These are phyloP conservation scores for Cardamine chenopodiifolia DNA, from an alignment of 345 rosid genomes.

Conservation along the genomic window DNA sequence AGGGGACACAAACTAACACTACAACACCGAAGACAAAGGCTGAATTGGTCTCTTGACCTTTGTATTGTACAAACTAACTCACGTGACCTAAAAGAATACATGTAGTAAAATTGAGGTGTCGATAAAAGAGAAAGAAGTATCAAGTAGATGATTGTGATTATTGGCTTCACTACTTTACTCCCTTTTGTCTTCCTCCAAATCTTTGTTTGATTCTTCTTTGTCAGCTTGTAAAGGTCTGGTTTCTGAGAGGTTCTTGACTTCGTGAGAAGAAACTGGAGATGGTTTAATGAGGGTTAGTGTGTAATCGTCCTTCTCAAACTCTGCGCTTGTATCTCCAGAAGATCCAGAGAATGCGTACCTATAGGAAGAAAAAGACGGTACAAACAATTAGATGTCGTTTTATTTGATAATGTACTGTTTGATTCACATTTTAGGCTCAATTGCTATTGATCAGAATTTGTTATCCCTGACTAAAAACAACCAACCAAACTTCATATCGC, in stretches of 20 bases:
- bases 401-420: not conserved
- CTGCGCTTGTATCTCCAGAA: slow-evolving; percentile 64
- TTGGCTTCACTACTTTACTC: slow-evolving; percentile 45
- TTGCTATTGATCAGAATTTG: too few relatives aligned
- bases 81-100: slow-evolving; percentile 40
- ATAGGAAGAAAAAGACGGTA: slow-evolving; percentile 6
- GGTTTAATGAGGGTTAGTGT: slow-evolving; percentile 81
- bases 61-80: slow-evolving; percentile 35
- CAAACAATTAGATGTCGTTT: not conserved
- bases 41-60: slow-evolving; percentile 23
- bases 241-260: slow-evolving; percentile 52
- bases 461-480: too few relatives aligned
- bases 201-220: slow-evolving; percentile 46
- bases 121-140: slow-evolving; percentile 24
- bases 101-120: too few relatives aligned
- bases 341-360: slow-evolving; percentile 84
- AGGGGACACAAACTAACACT: slow-evolving; percentile 29
- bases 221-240: slow-evolving; percentile 47
- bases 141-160: slow-evolving; percentile 5
- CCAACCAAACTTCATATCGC: slow-evolving; percentile 4
- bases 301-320: slow-evolving; percentile 76
- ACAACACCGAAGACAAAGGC: slow-evolving; percentile 25
- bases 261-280: slow-evolving; percentile 55
- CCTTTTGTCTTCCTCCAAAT: slow-evolving; percentile 82
- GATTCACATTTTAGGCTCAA: not conserved